Evolutionary conservation across 2,329 filamentous ascomycete genomes (phyloP).

Genomic region (Fusarium praegraminearum): DNA sequence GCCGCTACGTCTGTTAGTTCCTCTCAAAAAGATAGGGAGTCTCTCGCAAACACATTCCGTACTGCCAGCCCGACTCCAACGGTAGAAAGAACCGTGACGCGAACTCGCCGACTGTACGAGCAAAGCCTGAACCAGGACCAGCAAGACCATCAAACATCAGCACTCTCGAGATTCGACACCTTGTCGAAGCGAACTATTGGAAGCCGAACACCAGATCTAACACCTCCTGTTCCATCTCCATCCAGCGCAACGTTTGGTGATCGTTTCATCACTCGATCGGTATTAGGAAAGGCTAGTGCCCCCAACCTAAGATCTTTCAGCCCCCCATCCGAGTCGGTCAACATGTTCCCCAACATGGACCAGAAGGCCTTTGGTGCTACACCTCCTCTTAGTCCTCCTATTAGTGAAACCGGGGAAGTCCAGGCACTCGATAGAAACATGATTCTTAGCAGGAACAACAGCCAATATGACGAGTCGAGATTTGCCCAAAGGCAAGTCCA

Average conservation of each 20-base stretch:
- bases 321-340: slow-evolving; percentile 58
- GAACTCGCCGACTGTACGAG: slow-evolving; percentile 83
- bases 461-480: slow-evolving; percentile 85
- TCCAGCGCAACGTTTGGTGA: slow-evolving; percentile 58
- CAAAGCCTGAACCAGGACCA: slow-evolving; percentile 83
- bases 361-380: slow-evolving; percentile 52
- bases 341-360: slow-evolving; percentile 53
- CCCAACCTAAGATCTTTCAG: slow-evolving; percentile 74
- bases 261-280: slow-evolving; percentile 60
- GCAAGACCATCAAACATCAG: slow-evolving; percentile 82
- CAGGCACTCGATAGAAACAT: slow-evolving; percentile 80
- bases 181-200: slow-evolving; percentile 71
- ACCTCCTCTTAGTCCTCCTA: slow-evolving; percentile 64
- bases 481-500: slow-evolving; percentile 86
- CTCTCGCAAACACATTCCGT: slow-evolving; percentile 53
- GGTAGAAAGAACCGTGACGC: slow-evolving; percentile 74
- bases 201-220: slow-evolving; percentile 63
- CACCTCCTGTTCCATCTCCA: slow-evolving; percentile 61
- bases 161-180: slow-evolving; percentile 83
- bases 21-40: slow-evolving; percentile 68
- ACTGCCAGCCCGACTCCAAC: slow-evolving; percentile 56
- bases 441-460: slow-evolving; percentile 75
- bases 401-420: slow-evolving; percentile 78
- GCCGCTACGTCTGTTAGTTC: slow-evolving; percentile 91
- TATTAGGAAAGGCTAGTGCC: slow-evolving; percentile 71